phyloP scores from a whole-genome alignment of 805 yeast genomes.

The Sugiyamaella floridensis region DNA sequence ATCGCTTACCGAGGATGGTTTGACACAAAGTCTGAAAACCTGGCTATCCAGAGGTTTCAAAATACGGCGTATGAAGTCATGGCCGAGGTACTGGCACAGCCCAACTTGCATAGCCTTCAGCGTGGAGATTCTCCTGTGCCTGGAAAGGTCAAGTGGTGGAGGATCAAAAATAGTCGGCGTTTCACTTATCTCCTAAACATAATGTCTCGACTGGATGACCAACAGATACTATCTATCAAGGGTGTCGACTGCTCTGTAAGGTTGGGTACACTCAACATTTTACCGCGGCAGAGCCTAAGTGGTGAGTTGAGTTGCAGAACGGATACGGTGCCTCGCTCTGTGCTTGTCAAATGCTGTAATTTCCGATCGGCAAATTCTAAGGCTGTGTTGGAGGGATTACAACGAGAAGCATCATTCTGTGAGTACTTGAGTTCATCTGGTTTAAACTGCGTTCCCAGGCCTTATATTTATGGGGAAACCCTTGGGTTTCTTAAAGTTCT shows the following conservation, averaged over 20 bases:
- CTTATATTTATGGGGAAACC: constrained; percentile 17
- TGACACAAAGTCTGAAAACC: not conserved
- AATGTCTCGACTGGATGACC: not conserved
- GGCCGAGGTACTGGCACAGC: constrained; percentile 11
- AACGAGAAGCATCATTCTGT: constrained; percentile 20
- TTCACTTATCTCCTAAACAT: not conserved
- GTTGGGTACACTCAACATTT: not conserved
- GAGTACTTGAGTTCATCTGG: constrained; percentile 12
- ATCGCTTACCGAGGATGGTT: constrained; percentile 5
- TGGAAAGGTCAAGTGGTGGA: constrained; percentile 17
- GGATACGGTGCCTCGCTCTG: not conserved
- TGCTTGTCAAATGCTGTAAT: constrained; percentile 13
- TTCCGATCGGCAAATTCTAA: not conserved
- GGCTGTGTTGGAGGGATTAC: constrained; percentile 4
- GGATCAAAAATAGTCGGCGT: constrained; percentile 6
- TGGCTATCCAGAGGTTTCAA: not conserved
- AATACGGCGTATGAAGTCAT: not conserved
- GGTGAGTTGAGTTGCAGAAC: not conserved
- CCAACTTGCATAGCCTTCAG: constrained; percentile 11
- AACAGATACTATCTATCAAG: not conserved
- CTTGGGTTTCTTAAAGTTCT: constrained; percentile 19
- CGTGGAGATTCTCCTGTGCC: constrained; percentile 11
- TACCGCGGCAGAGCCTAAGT: not conserved
- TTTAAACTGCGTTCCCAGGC: constrained; percentile 11
- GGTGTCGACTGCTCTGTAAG: not conserved